These are phyloP conservation scores for Fragilaria crotonensis DNA, from an alignment of 108 stramenopile species.

Conservation along the genomic window DNA sequence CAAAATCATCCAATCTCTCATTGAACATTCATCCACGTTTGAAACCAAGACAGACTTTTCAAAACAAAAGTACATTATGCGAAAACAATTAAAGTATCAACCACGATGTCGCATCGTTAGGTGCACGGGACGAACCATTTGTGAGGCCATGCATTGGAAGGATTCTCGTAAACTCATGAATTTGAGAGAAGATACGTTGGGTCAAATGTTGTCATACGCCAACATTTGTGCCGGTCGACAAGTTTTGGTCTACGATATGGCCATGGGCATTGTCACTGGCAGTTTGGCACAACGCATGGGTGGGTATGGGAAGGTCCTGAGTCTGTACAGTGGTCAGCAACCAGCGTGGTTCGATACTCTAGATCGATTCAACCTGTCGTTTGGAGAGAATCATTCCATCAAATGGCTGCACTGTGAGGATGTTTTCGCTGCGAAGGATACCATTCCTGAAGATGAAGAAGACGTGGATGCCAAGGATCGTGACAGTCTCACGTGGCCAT, in stretches of 20 bases:
- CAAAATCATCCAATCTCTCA: slow-evolving; percentile 63
- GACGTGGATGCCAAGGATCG: slow-evolving; percentile 8
- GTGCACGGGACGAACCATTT: slow-evolving; percentile 55
- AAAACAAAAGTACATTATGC: slow-evolving; percentile 74
- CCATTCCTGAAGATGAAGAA: background rate
- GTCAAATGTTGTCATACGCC: slow-evolving; percentile 62
- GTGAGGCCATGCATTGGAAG: slow-evolving; percentile 49
- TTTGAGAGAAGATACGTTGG: slow-evolving; percentile 73
- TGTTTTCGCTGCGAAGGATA: slow-evolving; percentile 36
- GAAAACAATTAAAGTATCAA: slow-evolving; percentile 79
- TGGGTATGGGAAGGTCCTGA: slow-evolving; percentile 71
- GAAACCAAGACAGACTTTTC: slow-evolving; percentile 74
- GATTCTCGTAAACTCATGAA: slow-evolving; percentile 59
- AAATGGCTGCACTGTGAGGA: slow-evolving; percentile 71
- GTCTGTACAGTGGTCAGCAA: slow-evolving; percentile 64
- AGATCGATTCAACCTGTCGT: slow-evolving; percentile 56
- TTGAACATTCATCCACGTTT: slow-evolving; percentile 76
- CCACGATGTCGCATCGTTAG: slow-evolving; percentile 71
- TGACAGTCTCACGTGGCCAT: slow-evolving; percentile 8
- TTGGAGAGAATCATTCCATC: slow-evolving; percentile 46
- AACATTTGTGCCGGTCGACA: slow-evolving; percentile 80
- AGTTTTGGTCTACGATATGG: slow-evolving; percentile 62
- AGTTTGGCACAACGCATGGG: slow-evolving; percentile 72
- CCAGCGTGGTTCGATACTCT: slow-evolving; percentile 65
- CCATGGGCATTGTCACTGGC: slow-evolving; percentile 66